phyloP scores from a whole-genome alignment of 768 basidiomycete species.

The Dentipellis fragilis region DNA sequence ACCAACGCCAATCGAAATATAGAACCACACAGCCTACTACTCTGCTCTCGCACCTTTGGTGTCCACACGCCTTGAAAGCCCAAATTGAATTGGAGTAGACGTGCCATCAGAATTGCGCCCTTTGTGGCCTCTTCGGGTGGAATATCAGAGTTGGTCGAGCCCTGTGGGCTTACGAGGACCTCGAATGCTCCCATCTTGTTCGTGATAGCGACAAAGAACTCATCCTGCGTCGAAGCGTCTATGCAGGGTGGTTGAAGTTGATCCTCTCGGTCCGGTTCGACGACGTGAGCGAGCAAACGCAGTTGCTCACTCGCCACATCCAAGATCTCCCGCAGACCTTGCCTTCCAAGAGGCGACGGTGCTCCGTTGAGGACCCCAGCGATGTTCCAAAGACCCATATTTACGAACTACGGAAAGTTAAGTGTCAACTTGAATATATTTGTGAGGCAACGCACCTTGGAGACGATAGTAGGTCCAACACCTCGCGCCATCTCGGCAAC shows the following conservation, averaged over 20 bases:
- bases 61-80: conserved; percentile 57
- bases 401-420: conserved; percentile 46
- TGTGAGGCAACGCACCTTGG: conserved; percentile 38
- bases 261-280: conserved; percentile 50
- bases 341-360: conserved; percentile 15
- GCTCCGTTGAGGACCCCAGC: conserved; percentile 38
- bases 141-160: conserved; percentile 12
- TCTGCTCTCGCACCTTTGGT: conserved; percentile 33
- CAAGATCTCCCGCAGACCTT: conserved; percentile 20
- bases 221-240: conserved; percentile 45
- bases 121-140: conserved; percentile 20
- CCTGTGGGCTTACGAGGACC: conserved; percentile 13
- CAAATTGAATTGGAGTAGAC: conserved; percentile 65
- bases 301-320: conserved; percentile 50
- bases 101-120: conserved; percentile 45
- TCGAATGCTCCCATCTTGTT: conserved; percentile 33
- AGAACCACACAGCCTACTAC: conserved; percentile 28
- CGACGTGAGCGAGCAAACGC: conserved; percentile 57
- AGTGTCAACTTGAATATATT: neutral
- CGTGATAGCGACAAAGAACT: conserved; percentile 41
- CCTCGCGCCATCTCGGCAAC: conserved; percentile 76
- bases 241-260: conserved; percentile 35
- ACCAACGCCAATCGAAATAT: conserved; percentile 29
- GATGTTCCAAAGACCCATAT: conserved; percentile 61
- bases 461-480: conserved; percentile 53